Base-by-base conservation (phyloP, 1,139 yeast genomes). In the Candida pseudoviswanathii region DNA sequence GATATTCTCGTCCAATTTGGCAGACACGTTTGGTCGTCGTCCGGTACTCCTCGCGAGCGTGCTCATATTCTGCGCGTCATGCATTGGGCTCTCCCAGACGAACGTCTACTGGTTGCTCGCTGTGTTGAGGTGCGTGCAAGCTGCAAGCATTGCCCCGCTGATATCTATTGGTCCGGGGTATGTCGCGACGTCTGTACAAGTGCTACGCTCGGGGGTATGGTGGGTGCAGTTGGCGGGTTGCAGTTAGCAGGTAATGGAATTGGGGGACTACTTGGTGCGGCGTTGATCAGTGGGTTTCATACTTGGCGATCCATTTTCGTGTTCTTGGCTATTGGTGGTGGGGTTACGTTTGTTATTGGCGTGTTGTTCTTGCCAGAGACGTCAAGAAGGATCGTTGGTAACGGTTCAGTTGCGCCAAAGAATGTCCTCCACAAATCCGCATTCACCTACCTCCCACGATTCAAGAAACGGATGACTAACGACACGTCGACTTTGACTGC, bases 141-240 rank as follows among this genome's bases (percentile, higher is more conserved):
- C 78, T 0, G 70, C 75, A 2, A 71, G 72, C 1, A 71, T 74
- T 24, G 77, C 75, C 0, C 77, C 78, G 0, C 71, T 68, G 3
- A 68, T 73, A 30, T 70, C 78, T 5, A 69, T 74, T 3, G 60
- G 68, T 34, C 63, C 73, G 0, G 78, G 78, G 66, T 71, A 7
- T 65, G 74, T 11, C 77, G 77, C 1, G 77, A 73, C 56, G 68
- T 73, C 1, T 70, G 76, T 47, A 67, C 73, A 0, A 58, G 65
- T 3, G 65, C 65, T 2, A 67, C 68, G 45, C 60, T 78, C 46
- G 78, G 78, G 2, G 68, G 74, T 0, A 73, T 72, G 60, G 74
- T 73, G 26, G 77, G 78, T 0, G 51, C 66, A 5, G 71, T 70
- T 1, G 54, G 65, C 8, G 78, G 78, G 0, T 58, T 67, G 51